Evolutionary conservation across 306 rosid genomes (phyloP).

Genomic region (Comarum palustre): DNA sequence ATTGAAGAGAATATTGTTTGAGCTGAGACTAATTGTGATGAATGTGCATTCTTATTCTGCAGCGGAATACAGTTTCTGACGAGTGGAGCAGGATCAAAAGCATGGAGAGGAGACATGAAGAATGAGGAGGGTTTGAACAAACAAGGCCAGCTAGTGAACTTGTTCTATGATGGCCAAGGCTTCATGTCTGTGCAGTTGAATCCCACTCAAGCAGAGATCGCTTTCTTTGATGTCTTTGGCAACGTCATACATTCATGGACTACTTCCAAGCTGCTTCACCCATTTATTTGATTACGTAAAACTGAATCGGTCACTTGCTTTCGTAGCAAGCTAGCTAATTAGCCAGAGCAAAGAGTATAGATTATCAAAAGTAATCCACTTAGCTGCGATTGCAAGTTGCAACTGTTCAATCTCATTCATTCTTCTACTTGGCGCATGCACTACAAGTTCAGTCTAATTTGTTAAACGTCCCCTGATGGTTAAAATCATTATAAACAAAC

Average conservation of each 20-base stretch:
- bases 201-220: slow-evolving; percentile 36
- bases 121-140: slow-evolving; percentile 24
- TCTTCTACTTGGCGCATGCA: background rate
- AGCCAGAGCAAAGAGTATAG: background rate
- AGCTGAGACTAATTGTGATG: background rate
- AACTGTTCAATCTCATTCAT: background rate
- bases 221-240: slow-evolving; percentile 58
- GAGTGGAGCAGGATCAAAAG: slow-evolving; percentile 88
- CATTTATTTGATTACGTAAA: background rate
- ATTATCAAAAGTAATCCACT: background rate
- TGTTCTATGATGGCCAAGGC: slow-evolving; percentile 86
- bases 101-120: slow-evolving; percentile 52
- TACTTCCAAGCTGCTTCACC: slow-evolving; percentile 35
- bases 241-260: slow-evolving; percentile 42
- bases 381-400: background rate
- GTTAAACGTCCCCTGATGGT: background rate
- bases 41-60: slow-evolving; percentile 19
- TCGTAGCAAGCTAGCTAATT: background rate
- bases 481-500: background rate
- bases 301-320: background rate
- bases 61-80: slow-evolving; percentile 69
- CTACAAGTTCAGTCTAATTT: background rate
- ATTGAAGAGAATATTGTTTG: background rate
- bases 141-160: slow-evolving; percentile 29
- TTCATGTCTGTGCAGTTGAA: slow-evolving; percentile 58